A percentile compares a stretch with the other conserved stretches of the same genome.
These are phyloP conservation scores for Ceratocystis papillata DNA, from an alignment of 2,329 filamentous ascomycete genomes.

Conservation along the genomic window DNA sequence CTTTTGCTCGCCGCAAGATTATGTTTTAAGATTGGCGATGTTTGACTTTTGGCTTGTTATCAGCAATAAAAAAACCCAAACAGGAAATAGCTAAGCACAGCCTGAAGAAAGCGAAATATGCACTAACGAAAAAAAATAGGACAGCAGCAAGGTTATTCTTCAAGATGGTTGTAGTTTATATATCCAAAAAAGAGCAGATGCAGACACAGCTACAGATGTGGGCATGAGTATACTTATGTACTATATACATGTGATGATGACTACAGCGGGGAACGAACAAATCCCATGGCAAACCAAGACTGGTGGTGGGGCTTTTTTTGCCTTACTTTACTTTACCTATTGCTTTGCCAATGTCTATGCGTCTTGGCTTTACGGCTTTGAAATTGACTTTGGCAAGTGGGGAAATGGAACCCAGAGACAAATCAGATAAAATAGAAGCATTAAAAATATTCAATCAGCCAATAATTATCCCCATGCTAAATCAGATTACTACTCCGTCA, in stretches of 20 bases:
- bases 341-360: neutral
- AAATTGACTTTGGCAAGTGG: conserved; percentile 6
- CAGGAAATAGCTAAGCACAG: neutral
- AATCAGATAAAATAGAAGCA: conserved; percentile 6
- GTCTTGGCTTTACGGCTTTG: conserved; percentile 1
- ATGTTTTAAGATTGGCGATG: conserved; percentile 4
- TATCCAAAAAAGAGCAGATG: neutral
- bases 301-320: neutral
- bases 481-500: neutral
- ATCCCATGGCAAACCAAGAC: neutral
- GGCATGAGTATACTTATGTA: neutral
- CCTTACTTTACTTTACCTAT: neutral
- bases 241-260: neutral
- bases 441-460: neutral
- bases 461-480: neutral
- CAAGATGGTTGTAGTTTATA: neutral
- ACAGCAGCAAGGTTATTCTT: neutral
- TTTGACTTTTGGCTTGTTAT: conserved; percentile 5
- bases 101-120: neutral
- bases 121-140: neutral
- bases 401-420: neutral
- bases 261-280: neutral
- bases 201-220: neutral
- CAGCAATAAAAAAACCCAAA: neutral
- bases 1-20: neutral